Percentiles rank a stretch among this genome's conserved stretches.
These are phyloP conservation scores for Pseudogymnoascus sp. DNA, from an alignment of 2,329 filamentous ascomycete genomes.

Conservation along the genomic window DNA sequence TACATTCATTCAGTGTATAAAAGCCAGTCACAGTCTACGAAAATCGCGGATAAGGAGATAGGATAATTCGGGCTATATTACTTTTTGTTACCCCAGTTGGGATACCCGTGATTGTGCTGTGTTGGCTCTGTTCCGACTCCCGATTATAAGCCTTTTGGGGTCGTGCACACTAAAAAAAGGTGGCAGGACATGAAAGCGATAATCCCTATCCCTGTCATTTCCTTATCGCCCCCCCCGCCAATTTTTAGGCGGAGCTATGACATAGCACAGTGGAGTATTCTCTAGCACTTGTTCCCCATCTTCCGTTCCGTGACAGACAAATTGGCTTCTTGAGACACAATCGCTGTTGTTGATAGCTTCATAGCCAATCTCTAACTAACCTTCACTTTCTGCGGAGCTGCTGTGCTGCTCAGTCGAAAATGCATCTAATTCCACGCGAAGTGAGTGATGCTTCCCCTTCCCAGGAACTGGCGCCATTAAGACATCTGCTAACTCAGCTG, in stretches of 20 bases:
- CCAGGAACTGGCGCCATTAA: not conserved
- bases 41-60: not conserved
- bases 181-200: not conserved
- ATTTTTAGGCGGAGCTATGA: slow-evolving; percentile 6
- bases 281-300: not conserved
- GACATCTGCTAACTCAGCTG: not conserved
- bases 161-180: not conserved
- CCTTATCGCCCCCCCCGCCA: slow-evolving; percentile 2
- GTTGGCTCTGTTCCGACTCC: not conserved
- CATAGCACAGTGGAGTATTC: slow-evolving; percentile 1
- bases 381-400: not conserved
- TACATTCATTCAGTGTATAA: not conserved
- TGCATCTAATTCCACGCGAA: slow-evolving; percentile 44
- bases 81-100: not conserved
- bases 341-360: not conserved
- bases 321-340: slow-evolving; percentile 1
- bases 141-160: slow-evolving; percentile 1
- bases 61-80: not conserved
- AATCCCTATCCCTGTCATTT: not conserved
- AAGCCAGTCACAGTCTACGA: not conserved
- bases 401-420: slow-evolving; percentile 20
- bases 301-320: not conserved
- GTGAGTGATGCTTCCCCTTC: slow-evolving; percentile 26
- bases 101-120: not conserved
- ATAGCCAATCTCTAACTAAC: not conserved